Evolutionary conservation across 805 yeast species (phyloP).

Genomic region (Starmerella stellata): DNA sequence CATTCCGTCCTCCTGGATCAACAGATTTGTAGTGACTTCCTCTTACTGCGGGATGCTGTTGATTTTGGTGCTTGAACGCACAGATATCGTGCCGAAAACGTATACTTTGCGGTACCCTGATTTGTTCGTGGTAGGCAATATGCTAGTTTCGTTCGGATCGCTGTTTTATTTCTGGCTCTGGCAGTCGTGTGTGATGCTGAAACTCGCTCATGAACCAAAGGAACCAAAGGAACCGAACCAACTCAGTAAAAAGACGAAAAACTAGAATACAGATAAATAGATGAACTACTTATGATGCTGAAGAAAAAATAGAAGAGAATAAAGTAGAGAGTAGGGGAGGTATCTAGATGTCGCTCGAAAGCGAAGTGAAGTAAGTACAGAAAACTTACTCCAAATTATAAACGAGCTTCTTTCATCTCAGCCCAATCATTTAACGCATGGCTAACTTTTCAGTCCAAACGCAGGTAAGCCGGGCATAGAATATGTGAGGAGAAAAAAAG

Average conservation of each 20-base stretch:
- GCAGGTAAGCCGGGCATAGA: slow-evolving; percentile 9
- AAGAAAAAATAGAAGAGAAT: too few relatives aligned
- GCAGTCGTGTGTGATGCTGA: slow-evolving; percentile 25
- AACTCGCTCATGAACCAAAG: too few relatives aligned
- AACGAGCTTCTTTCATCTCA: slow-evolving; percentile 15
- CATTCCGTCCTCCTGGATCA: slow-evolving; percentile 35
- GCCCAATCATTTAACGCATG: slow-evolving; percentile 27
- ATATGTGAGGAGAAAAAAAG: slow-evolving; percentile 5
- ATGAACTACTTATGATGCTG: too few relatives aligned
- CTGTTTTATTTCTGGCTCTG: slow-evolving; percentile 68
- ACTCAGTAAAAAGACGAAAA: too few relatives aligned
- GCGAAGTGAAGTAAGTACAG: slow-evolving; percentile 17
- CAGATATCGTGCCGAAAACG: slow-evolving; percentile 31
- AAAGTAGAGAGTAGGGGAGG: too few relatives aligned
- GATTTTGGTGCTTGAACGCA: slow-evolving; percentile 38
- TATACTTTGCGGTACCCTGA: slow-evolving; percentile 44
- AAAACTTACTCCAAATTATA: slow-evolving; percentile 14
- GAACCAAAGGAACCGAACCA: too few relatives aligned
- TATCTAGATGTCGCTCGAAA: slow-evolving; percentile 22
- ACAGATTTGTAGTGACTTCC: slow-evolving; percentile 33
- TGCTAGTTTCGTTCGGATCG: slow-evolving; percentile 54
- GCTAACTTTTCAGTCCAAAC: slow-evolving; percentile 26
- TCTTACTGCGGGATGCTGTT: slow-evolving; percentile 36
- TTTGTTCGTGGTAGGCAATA: slow-evolving; percentile 65
- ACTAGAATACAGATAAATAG: too few relatives aligned